Evolutionary conservation across 2,329 filamentous ascomycete species (phyloP), one percentile per base, ranked within the genome.

Genomic region (Trichoderma sp.): DNA sequence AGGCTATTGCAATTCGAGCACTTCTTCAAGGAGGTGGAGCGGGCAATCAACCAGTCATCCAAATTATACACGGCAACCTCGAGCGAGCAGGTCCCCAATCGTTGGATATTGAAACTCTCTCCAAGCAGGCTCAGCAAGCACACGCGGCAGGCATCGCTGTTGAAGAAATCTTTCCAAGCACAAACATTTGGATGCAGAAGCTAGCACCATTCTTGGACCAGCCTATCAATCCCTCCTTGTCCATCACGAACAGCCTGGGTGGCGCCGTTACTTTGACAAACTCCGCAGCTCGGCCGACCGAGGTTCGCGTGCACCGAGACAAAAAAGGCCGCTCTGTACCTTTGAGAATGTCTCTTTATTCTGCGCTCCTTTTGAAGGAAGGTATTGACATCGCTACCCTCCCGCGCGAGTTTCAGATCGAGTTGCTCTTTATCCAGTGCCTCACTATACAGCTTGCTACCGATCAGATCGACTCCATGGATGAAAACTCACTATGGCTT

Each of bases 271-370:
- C 91, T 72, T 80, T 97, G 0, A 76, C 81, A 13, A 72, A 74
- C 5, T 66, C 76, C 0, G 66, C 75, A 30, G 72, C n/a, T n/a
- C 71, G 8, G 61, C 43, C 68, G 49, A 21, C 59, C 2, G 68
- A 68, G 74, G 55, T 79, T 28, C 71, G 77, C 5, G 71, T 85
- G 18, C 76, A 81, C 37, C 84, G 90, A 54, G 94, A 97, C 76
- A 82, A 85, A 4, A 86, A 87, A 71, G 91, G 91, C 0, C 87
- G 89, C 37, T 93, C 93, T 2, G 83, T 91, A 66, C 88, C 93
- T 1, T 87, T 92, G 16, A 86, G 95, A 67, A 91, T 96, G 81
- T 88, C 90, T 1, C 83, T 90, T 59, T 97, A 94, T 76, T 86
- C 88, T 0, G 82, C 84, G 6, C 85, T 84, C 59, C 76, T 96